Evolutionary conservation across 768 basidiomycete genomes (phyloP), one percentile per base, ranked within the genome.

Genomic region (Suillus spraguei): DNA sequence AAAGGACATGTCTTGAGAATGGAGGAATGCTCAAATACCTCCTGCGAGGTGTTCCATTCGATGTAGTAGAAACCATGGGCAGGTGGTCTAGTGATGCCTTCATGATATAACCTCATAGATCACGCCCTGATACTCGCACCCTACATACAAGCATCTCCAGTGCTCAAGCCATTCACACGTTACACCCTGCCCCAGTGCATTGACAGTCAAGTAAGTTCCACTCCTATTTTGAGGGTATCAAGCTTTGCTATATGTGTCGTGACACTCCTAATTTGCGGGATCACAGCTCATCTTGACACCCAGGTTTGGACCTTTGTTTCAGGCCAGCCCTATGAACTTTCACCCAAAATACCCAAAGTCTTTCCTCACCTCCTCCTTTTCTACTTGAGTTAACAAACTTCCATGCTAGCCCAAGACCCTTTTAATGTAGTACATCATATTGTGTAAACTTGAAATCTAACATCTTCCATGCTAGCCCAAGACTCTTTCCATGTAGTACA

Each of bases 41-140:
- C 0, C 66, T 77, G 0, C 35, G 38, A 0, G 74, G 75, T 0
- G 61, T 71, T 0, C 68, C 72, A 0, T 77, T 79, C 1, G 71
- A 79, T 6, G 63, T 78, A 0, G 74, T 80, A 0, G 74, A 76
- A 3, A 64, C 69, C 0, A 73, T 71, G 52, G 79, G 78, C 0
- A 63, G 73, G 1, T 81, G 79, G 79, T 70, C 65, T 0, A 68
- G 76, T 10, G 73, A 77, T 2, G 56, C 75, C 0, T 79, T 79
- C 59, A 38, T 55, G 0, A 2, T 66, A 1, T 79, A n/a, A 79
- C 54, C 72, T 79, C 0, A 59, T 68, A 0, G 65, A 74, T 13
- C 78, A 78, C 55, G 66, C 71, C 1, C 41, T 64, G 17, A 62
- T 74, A 1, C 46, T 74, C 0, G 71, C 73, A 1, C 71, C 69